phyloP scores from a whole-genome alignment of 2,329 filamentous ascomycete species.

The Rasamsonia emersonii region DNA sequence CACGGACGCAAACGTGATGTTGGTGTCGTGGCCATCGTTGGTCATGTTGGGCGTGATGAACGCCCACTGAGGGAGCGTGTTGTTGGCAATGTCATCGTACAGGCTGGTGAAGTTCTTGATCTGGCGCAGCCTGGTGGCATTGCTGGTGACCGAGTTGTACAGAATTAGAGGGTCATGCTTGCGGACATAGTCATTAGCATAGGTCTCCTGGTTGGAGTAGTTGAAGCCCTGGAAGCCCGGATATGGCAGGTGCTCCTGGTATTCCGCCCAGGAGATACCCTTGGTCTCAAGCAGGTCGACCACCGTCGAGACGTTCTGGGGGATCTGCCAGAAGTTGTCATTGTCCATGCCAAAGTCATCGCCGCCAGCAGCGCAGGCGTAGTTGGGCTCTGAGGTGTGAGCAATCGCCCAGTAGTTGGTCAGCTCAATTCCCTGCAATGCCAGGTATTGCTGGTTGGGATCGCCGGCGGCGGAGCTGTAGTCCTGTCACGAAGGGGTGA shows the following conservation, averaged over 20 bases:
- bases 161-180: slow-evolving; percentile 67
- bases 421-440: slow-evolving; percentile 50
- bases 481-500: slow-evolving; percentile 38
- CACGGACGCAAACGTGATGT: slow-evolving; percentile 57
- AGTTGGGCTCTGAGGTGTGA: slow-evolving; percentile 70
- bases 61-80: slow-evolving; percentile 61
- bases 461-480: slow-evolving; percentile 58
- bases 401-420: slow-evolving; percentile 55
- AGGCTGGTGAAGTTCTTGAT: slow-evolving; percentile 70
- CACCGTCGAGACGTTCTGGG: slow-evolving; percentile 57
- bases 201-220: slow-evolving; percentile 57
- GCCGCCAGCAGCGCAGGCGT: slow-evolving; percentile 57
- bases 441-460: slow-evolving; percentile 26
- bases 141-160: slow-evolving; percentile 56
- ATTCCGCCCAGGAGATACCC: slow-evolving; percentile 60
- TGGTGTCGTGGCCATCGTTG: slow-evolving; percentile 66
- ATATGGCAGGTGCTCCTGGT: slow-evolving; percentile 72
- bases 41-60: slow-evolving; percentile 47
- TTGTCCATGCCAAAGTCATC: slow-evolving; percentile 66
- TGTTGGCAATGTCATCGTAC: slow-evolving; percentile 54
- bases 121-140: slow-evolving; percentile 51
- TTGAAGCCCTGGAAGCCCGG: slow-evolving; percentile 59
- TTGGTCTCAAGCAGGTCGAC: slow-evolving; percentile 59
- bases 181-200: slow-evolving; percentile 67
- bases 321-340: slow-evolving; percentile 54